Base-by-base conservation (phyloP, 1,284 basidiomycete species). In the Trichosporon coremiiforme region DNA sequence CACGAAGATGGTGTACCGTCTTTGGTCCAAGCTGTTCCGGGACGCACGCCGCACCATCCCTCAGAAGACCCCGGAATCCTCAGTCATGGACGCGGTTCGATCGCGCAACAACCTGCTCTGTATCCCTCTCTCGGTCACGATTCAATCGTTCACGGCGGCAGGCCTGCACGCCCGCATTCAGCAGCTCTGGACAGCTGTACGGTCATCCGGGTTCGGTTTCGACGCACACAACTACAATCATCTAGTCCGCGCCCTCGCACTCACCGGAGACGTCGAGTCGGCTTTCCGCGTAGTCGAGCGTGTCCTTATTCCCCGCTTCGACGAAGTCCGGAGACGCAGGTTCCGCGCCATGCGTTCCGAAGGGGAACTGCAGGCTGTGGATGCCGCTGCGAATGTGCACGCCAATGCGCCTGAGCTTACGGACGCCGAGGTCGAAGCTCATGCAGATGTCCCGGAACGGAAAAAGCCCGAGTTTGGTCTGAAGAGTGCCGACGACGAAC, bases 141-240 rank as follows among this genome's bases (percentile, higher is more conserved):
- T 98, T 72, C 90, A 93, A 75, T 87, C 88, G 2, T 83, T 95
- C 47, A 92, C 92, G 3, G 83, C 85, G 1, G 87, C 87, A 0
- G 91, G 90, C 1, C 80, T 84, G 47, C 90, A 93, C 77, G 73
- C 80, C 8, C 87, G 90, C 68, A 87, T 97, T 50, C 87, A 90
- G 20, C 79, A 82, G 12, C 85, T 88, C 0, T 98, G 96, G 95
- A 83, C 85, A 17, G 79, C 85, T 33, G 87, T 93, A 64, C 87
- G 88, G 72, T 74, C 83, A 6, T 82, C 86, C n/a, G 93, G 93
- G 1, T 92, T 96, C 75, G 86, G 86, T 2, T 94, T 95, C 78
- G 94, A 98, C 79, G 87, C 92, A 12, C 89, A 91, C 75, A 98
- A 98, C 82, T 99, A 94, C 91, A 98, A 98, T 79, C 90, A 93